Conservation (phyloP, 2,329 filamentous ascomycete species). For the Talaromyces sp. region DNA sequence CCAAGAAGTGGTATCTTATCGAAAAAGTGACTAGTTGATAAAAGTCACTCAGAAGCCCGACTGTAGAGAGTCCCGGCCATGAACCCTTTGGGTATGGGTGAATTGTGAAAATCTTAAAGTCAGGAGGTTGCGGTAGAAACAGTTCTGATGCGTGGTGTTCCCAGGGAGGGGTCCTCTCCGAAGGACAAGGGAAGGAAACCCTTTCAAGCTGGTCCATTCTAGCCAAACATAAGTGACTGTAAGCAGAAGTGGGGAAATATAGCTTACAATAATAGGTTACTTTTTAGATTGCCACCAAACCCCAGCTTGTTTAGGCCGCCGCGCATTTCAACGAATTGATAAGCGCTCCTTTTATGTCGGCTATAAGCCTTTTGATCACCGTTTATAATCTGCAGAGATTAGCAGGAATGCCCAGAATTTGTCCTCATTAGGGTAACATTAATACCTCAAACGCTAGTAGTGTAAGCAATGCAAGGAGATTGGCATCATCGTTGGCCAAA, state of each 20-base stretch:
- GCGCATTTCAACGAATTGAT: constrained; percentile 6
- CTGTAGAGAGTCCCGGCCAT: not conserved
- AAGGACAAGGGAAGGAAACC: not conserved
- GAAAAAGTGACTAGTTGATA: constrained; percentile 4
- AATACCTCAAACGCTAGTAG: constrained; percentile 10
- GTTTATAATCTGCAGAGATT: constrained; percentile 12
- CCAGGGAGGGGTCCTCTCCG: not conserved
- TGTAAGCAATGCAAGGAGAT: constrained; percentile 1
- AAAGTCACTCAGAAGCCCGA: constrained; percentile 7
- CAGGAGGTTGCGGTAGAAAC: not conserved
- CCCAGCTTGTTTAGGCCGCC: constrained; percentile 12
- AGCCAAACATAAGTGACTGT: not conserved
- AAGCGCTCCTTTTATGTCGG: constrained; percentile 9
- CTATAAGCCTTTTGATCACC: constrained; percentile 12
- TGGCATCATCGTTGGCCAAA: not conserved
- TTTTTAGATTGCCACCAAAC: constrained; percentile 14
- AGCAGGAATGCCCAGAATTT: not conserved
- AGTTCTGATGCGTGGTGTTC: not conserved
- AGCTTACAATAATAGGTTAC: constrained; percentile 10
- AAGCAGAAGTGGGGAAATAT: not conserved
- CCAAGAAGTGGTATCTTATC: not conserved
- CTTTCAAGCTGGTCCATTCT: constrained; percentile 7
- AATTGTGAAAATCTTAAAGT: constrained; percentile 11
- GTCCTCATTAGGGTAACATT: not conserved
- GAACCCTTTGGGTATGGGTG: not conserved